phyloP scores from a whole-genome alignment of 169 alveolate genomes.

The Plasmodium gaboni region DNA sequence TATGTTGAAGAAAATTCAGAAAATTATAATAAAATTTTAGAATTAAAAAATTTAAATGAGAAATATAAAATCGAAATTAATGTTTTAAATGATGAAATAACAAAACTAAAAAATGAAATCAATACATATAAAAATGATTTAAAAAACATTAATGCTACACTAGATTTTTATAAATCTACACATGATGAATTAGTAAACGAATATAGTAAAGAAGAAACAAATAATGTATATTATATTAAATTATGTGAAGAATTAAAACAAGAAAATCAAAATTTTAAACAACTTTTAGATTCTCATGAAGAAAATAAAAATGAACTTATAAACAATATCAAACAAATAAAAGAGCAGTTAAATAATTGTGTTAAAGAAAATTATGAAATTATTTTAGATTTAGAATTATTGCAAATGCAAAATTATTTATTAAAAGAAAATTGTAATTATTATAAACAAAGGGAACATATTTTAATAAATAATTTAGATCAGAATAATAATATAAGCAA shows the following conservation, averaged over 20 bases:
- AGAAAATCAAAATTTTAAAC: conserved; percentile 61
- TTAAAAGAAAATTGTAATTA: conserved; percentile 44
- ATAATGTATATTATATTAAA: conserved; percentile 46
- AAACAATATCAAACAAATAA: conserved; percentile 35
- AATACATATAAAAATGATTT: conserved; percentile 46
- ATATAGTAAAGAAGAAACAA: conserved; percentile 61
- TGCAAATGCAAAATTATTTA: conserved; percentile 59
- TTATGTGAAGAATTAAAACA: conserved; percentile 42
- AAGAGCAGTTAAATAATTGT: conserved; percentile 35
- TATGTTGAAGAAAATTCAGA: conserved; percentile 75
- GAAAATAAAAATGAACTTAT: conserved; percentile 51
- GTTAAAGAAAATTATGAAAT: conserved; percentile 66
- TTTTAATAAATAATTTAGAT: conserved; percentile 28
- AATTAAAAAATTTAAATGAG: conserved; percentile 56
- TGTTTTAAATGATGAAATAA: conserved; percentile 62
- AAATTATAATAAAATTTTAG: conserved; percentile 67
- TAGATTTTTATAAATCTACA: conserved; percentile 72
- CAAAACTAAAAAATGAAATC: conserved; percentile 24
- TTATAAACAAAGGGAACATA: conserved; percentile 52
- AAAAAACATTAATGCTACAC: conserved; percentile 46
- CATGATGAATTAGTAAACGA: conserved; percentile 72
- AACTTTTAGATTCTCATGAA: conserved; percentile 29
- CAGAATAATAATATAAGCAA: conserved; percentile 10
- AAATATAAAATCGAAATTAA: conserved; percentile 65
- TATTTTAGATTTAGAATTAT: conserved; percentile 43